A percentile compares a stretch with the other conserved stretches of the same genome.
Conservation (phyloP, 768 basidiomycete species). For the Amanita pseudoporphyria region DNA sequence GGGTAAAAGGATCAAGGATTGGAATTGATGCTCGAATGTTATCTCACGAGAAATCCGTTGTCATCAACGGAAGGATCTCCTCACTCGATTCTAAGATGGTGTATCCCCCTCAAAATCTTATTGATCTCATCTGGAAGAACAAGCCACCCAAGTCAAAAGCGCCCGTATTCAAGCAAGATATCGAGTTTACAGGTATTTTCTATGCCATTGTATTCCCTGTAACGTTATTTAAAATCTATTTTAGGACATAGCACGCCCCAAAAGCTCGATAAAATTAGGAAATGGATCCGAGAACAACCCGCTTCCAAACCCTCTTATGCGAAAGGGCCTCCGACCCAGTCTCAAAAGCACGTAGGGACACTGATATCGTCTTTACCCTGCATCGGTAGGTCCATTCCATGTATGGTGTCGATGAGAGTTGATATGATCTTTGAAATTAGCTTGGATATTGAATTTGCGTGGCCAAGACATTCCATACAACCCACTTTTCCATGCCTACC, state of each 20-base stretch:
- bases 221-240: not conserved
- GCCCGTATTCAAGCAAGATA: slow-evolving; percentile 54
- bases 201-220: not conserved
- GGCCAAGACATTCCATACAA: slow-evolving; percentile 88
- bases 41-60: slow-evolving; percentile 58
- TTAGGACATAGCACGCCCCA: slow-evolving; percentile 48
- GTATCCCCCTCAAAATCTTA: slow-evolving; percentile 75
- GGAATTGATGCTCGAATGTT: slow-evolving; percentile 85
- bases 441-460: slow-evolving; percentile 83
- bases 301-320: slow-evolving; percentile 54
- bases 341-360: slow-evolving; percentile 59
- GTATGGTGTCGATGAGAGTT: slow-evolving; percentile 1
- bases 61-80: slow-evolving; percentile 47
- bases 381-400: slow-evolving; percentile 44
- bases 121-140: slow-evolving; percentile 76
- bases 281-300: slow-evolving; percentile 58
- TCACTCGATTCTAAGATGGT: slow-evolving; percentile 54
- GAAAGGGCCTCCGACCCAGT: slow-evolving; percentile 46
- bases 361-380: slow-evolving; percentile 59
- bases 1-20: slow-evolving; percentile 41
- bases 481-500: slow-evolving; percentile 85
- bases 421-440: slow-evolving; percentile 24
- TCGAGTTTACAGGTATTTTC: slow-evolving; percentile 53
- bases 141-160: slow-evolving; percentile 63
- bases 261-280: slow-evolving; percentile 64